Evolutionary conservation across 1,284 basidiomycete genomes (phyloP), one percentile per base, ranked within the genome.

Genomic region (Cutaneotrichosporon daszewskae): DNA sequence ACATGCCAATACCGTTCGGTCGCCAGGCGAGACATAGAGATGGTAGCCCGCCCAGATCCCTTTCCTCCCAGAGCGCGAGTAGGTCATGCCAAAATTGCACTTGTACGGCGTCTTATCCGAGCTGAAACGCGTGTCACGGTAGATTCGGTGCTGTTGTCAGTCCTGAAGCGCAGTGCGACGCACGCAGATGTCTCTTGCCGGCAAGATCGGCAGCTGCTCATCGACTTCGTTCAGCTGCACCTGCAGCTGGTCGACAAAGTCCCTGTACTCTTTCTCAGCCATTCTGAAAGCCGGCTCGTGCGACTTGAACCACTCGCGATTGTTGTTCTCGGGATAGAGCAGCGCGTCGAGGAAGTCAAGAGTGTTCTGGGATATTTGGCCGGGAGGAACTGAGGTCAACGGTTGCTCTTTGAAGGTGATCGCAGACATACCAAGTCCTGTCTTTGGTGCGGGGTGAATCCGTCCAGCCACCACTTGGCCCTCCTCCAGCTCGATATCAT

Each of bases 241-340:
- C 22, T 73, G 83, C 58, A 91, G 79, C 0, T 72, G 72, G 34
- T 85, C 82, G 12, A 89, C 73, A 59, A 94, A 95, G 35, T 77
- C 80, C 62, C 84, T 84, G 81, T 85, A 94, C 66, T 95, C 89
- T 67, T 82, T 79, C 65, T 92, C 88, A 0, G 85, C 85, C 28
- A 77, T 76, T 11, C 88, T 77, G 60, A 83, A 91, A 2, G 88
- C 79, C 2, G 85, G 84, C 55, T 92, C 89, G 42, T 73, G 67
- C 9, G 57, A 56, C 38, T 62, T 59, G 54, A 71, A 71, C 89
- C 90, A 95, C 62, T 87, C 80, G 13, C 90, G 77, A 59, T 94
- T 87, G 51, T 95, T 95, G 56, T 79, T 82, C 37, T 79, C 76
- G 2, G 86, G 85, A 52, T 87, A 79, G 58, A 77, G 76, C 34